A percentile compares a stretch with the other conserved stretches of the same genome.
These are phyloP conservation scores for Colletotrichum sp. DNA, from an alignment of 2,329 filamentous ascomycete species.

Conservation along the genomic window DNA sequence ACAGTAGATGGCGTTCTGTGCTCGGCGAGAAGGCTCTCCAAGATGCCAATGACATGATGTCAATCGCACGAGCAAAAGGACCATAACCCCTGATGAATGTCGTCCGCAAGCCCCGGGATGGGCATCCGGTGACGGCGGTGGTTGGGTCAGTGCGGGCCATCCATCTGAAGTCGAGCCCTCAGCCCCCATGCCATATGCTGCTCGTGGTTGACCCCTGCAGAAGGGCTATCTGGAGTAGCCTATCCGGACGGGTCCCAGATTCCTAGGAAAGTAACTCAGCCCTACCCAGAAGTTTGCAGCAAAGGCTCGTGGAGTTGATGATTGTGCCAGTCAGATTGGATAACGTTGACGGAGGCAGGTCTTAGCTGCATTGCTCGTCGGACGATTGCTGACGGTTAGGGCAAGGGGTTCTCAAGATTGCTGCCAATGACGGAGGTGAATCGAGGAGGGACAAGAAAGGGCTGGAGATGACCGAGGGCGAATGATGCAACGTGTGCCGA, in stretches of 20 bases:
- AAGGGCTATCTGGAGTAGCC: neutral
- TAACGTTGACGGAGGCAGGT: neutral
- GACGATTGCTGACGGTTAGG: slow-evolving; percentile 3
- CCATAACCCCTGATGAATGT: neutral
- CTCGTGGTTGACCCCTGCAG: slow-evolving; percentile 7
- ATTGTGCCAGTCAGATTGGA: neutral
- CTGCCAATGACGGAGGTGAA: neutral
- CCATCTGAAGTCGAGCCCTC: neutral
- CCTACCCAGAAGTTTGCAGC: neutral
- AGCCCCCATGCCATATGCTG: neutral
- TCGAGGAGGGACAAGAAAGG: neutral
- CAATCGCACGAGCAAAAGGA: neutral
- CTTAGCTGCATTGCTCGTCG: neutral
- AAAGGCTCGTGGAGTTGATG: neutral
- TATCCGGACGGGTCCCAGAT: neutral
- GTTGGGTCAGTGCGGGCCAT: neutral
- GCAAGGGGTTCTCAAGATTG: neutral
- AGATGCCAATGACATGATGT: neutral
- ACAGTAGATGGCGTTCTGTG: neutral
- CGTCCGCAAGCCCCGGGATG: neutral
- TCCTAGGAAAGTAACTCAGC: neutral
- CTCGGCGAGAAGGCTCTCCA: neutral
- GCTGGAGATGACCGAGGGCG: neutral
- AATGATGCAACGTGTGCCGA: neutral
- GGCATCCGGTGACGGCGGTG: neutral